These are phyloP conservation scores for Cutaneotrichosporon sp. DNA, from an alignment of 1,284 basidiomycete species.

Conservation along the genomic window DNA sequence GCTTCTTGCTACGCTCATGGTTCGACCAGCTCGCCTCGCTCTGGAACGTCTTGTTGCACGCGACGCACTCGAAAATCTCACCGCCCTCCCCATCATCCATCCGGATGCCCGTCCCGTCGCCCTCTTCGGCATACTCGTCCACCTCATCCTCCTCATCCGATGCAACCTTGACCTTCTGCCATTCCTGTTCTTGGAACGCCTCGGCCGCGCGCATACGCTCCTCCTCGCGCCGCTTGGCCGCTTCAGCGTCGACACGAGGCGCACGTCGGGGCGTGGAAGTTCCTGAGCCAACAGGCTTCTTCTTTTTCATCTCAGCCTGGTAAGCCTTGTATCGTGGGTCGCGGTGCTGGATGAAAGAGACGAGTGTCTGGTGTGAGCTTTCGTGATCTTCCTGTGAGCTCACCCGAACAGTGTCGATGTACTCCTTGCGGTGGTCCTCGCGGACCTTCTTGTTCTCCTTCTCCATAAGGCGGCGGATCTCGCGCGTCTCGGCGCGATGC, in stretches of 20 bases:
- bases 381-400: constrained; percentile 35
- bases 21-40: constrained; percentile 94
- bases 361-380: constrained; percentile 63
- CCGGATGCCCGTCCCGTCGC: constrained; percentile 39
- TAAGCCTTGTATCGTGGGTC: constrained; percentile 86
- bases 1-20: constrained; percentile 95
- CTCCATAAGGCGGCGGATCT: constrained; percentile 84
- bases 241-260: constrained; percentile 33
- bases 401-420: constrained; percentile 87
- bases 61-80: constrained; percentile 83
- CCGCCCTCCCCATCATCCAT: constrained; percentile 38
- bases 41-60: constrained; percentile 84
- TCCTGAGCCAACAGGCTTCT: constrained; percentile 21
- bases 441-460: constrained; percentile 91
- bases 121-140: constrained; percentile 40
- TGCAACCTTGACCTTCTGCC: constrained; percentile 73
- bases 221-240: constrained; percentile 30
- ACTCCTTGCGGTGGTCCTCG: constrained; percentile 83
- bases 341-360: constrained; percentile 83
- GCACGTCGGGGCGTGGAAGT: constrained; percentile 25
- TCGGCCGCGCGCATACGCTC: constrained; percentile 34
- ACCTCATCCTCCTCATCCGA: constrained; percentile 59
- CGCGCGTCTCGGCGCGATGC: constrained; percentile 80
- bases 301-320: constrained; percentile 56
- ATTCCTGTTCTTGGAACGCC: constrained; percentile 62